Conservation (phyloP, 2,329 filamentous ascomycete species). For the Chaetoscypha palmicola region DNA sequence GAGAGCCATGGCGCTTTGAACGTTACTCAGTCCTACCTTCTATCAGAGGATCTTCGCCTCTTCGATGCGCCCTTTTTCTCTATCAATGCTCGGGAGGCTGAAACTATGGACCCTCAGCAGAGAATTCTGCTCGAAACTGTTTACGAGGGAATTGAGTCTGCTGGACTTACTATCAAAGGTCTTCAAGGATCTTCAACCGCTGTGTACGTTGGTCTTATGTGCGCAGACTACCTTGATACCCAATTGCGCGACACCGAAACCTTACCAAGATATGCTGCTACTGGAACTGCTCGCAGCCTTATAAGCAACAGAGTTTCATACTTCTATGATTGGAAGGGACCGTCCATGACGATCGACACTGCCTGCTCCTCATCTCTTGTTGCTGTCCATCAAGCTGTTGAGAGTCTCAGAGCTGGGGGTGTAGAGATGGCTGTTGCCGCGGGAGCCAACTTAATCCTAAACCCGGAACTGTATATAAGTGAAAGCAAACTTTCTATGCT, state of each 20-base stretch:
- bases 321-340: slow-evolving; percentile 30
- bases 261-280: slow-evolving; percentile 26
- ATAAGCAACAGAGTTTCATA: slow-evolving; percentile 36
- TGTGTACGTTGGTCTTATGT: slow-evolving; percentile 30
- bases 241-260: slow-evolving; percentile 32
- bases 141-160: slow-evolving; percentile 22
- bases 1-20: slow-evolving; percentile 28
- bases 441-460: not conserved
- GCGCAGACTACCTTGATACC: slow-evolving; percentile 18
- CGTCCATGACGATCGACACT: slow-evolving; percentile 2
- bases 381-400: slow-evolving; percentile 1
- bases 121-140: slow-evolving; percentile 15
- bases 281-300: slow-evolving; percentile 29
- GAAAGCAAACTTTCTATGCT: slow-evolving; percentile 27
- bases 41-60: slow-evolving; percentile 28
- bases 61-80: slow-evolving; percentile 34
- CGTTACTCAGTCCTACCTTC: slow-evolving; percentile 23
- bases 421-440: not conserved
- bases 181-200: slow-evolving; percentile 17
- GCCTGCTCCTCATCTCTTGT: slow-evolving; percentile 1
- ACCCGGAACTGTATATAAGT: not conserved
- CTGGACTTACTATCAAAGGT: slow-evolving; percentile 14
- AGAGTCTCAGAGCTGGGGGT: not conserved
- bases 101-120: slow-evolving; percentile 4
- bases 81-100: slow-evolving; percentile 20